A percentile compares a stretch with the other conserved stretches of the same genome.
Evolutionary conservation across 169 alveolate genomes (phyloP).

Genomic region (Plasmodium gallinaceum): DNA sequence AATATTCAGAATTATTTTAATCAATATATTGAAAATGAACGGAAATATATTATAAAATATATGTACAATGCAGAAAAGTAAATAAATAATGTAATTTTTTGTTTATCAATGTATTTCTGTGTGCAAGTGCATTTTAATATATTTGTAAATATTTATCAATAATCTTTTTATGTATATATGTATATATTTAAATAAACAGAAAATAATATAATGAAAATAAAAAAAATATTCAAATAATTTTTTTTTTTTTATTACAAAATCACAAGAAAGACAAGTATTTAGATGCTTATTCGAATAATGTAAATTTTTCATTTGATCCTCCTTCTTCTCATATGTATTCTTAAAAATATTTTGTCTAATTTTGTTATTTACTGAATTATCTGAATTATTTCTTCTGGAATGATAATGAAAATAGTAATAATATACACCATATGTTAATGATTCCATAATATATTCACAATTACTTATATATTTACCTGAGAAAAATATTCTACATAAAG

Average conservation of each 20-base stretch:
- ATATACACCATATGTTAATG: constrained; percentile 87
- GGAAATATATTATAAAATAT: too few species aligned
- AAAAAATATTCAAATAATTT: background rate
- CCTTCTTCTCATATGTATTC: background rate
- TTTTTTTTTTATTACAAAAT: background rate
- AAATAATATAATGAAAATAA: background rate
- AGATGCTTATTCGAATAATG: background rate
- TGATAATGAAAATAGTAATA: constrained; percentile 47
- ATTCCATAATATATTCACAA: constrained; percentile 87
- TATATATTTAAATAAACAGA: background rate
- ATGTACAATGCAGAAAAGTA: too few species aligned
- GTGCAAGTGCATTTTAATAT: too few species aligned
- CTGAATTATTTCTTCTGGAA: background rate
- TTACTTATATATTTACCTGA: constrained; percentile 92
- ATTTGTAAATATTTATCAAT: too few species aligned
- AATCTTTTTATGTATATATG: too few species aligned
- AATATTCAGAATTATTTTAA: background rate
- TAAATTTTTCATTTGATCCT: background rate
- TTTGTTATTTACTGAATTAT: background rate
- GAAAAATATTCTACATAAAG: constrained; percentile 83
- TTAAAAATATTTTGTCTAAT: background rate
- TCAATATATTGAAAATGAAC: too few species aligned
- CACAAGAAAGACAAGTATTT: background rate
- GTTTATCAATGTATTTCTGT: too few species aligned
- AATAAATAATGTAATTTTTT: too few species aligned